phyloP scores from a whole-genome alignment of 148 eudicot genomes.

The Rhododendron simsii region DNA sequence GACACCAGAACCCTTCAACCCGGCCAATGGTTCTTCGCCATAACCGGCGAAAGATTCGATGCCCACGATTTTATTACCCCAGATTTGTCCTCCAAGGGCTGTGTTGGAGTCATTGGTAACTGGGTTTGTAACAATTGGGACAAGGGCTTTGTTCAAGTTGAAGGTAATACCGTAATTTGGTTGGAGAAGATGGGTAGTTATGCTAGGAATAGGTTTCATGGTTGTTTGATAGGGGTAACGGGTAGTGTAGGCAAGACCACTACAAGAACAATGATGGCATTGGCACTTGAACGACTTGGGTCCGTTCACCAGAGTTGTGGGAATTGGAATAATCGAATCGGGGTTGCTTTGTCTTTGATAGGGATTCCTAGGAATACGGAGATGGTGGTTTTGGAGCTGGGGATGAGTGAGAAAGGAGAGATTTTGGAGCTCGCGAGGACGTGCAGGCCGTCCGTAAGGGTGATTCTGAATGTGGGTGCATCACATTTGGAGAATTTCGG shows the following conservation, averaged over 20 bases:
- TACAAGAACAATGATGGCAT: slow-evolving; percentile 13
- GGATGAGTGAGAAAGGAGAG: slow-evolving; percentile 15
- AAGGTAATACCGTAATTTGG: not conserved
- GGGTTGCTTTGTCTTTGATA: slow-evolving; percentile 13
- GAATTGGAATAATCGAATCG: slow-evolving; percentile 15
- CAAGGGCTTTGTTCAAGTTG: slow-evolving; percentile 12
- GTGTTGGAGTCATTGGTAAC: slow-evolving; percentile 11
- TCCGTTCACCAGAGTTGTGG: slow-evolving; percentile 7
- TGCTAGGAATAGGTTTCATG: slow-evolving; percentile 9
- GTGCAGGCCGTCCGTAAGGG: slow-evolving; percentile 1
- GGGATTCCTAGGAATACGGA: slow-evolving; percentile 8
- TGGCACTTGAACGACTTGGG: not conserved
- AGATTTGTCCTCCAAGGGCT: slow-evolving; percentile 2
- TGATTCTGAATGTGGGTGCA: slow-evolving; percentile 18
- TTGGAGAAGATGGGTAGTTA: slow-evolving; percentile 4
- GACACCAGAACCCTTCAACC: slow-evolving; percentile 13
- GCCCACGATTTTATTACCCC: slow-evolving; percentile 16
- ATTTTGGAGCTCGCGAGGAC: slow-evolving; percentile 13
- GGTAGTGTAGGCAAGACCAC: slow-evolving; percentile 18
- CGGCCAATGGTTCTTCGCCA: slow-evolving; percentile 16
- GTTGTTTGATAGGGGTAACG: slow-evolving; percentile 10
- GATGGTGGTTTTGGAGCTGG: slow-evolving; percentile 14
- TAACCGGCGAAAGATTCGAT: not conserved
- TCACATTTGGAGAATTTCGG: slow-evolving; percentile 14
- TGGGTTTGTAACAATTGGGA: slow-evolving; percentile 7